These are phyloP conservation scores for Clavispora asparagi DNA, from an alignment of 805 yeast genomes.

Conservation along the genomic window DNA sequence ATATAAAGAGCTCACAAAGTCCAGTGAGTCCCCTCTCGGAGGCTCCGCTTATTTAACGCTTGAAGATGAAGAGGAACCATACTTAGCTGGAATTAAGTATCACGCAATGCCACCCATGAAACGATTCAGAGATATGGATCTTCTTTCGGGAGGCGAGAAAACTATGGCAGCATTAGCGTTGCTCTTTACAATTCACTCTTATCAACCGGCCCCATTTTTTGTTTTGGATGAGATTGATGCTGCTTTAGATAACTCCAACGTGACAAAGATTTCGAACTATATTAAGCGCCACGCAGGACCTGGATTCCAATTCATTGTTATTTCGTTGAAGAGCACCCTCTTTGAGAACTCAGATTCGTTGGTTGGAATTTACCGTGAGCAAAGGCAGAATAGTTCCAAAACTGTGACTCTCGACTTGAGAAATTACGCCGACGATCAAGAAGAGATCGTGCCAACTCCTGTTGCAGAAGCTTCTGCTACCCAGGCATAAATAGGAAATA, in stretches of 20 bases:
- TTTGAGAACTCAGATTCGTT: constrained; percentile 86
- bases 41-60: constrained; percentile 89
- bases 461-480: not conserved
- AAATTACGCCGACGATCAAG: constrained; percentile 33
- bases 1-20: constrained; percentile 81
- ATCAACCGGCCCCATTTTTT: constrained; percentile 91
- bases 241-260: constrained; percentile 88
- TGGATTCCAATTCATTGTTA: constrained; percentile 84
- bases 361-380: constrained; percentile 90
- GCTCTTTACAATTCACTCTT: constrained; percentile 84
- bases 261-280: constrained; percentile 79
- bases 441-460: not conserved
- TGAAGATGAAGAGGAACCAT: constrained; percentile 90
- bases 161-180: constrained; percentile 94
- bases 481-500: not conserved
- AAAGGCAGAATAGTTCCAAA: constrained; percentile 62
- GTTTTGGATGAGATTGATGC: constrained; percentile 98
- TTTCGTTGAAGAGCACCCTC: constrained; percentile 79
- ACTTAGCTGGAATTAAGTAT: constrained; percentile 72
- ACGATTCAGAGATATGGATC: constrained; percentile 86
- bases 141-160: constrained; percentile 93
- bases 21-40: constrained; percentile 68
- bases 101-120: constrained; percentile 97
- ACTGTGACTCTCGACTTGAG: constrained; percentile 71
- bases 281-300: constrained; percentile 72